A percentile compares a stretch with the other conserved stretches of the same genome.
phyloP scores from a whole-genome alignment of 176 grass and related monocot genomes.

The Triticum aestivum region DNA sequence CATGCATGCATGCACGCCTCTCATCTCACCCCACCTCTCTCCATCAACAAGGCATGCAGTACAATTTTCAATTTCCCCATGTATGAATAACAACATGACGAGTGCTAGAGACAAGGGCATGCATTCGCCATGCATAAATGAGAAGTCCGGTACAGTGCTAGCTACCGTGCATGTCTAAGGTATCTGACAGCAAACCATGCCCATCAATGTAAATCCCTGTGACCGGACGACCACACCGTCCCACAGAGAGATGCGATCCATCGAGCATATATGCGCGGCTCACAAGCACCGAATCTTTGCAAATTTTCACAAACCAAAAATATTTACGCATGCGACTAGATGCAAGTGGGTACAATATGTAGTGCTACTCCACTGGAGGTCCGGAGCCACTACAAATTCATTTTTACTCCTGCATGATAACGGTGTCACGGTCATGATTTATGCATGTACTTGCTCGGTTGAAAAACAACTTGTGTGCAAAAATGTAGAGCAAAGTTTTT shows the following conservation, averaged over 20 bases:
- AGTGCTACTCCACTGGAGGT: not conserved
- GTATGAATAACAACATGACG: constrained; percentile 42
- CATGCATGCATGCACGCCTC: not conserved
- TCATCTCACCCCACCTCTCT: not conserved
- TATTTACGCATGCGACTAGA: not conserved
- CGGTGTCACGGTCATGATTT: not conserved
- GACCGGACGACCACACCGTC: not conserved
- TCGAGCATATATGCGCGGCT: not conserved
- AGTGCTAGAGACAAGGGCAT: constrained; percentile 51
- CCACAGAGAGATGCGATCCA: not conserved
- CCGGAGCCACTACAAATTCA: not conserved
- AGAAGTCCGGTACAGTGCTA: constrained; percentile 41
- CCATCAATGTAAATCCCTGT: constrained; percentile 47
- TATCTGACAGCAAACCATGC: constrained; percentile 49
- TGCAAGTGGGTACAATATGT: not conserved
- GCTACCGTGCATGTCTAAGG: constrained; percentile 34
- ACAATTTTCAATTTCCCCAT: constrained; percentile 4
- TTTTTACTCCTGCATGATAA: not conserved
- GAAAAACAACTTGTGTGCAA: no score
- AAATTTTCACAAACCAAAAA: not conserved
- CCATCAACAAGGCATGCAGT: constrained; percentile 14
- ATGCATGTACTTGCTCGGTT: not conserved
- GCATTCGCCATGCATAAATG: constrained; percentile 40
- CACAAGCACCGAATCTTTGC: not conserved
- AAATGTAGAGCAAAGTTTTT: not conserved